A percentile compares a stretch with the other conserved stretches of the same genome.
These are phyloP conservation scores for Cladophialophora yegresii DNA, from an alignment of 2,329 filamentous ascomycete genomes.

Conservation along the genomic window DNA sequence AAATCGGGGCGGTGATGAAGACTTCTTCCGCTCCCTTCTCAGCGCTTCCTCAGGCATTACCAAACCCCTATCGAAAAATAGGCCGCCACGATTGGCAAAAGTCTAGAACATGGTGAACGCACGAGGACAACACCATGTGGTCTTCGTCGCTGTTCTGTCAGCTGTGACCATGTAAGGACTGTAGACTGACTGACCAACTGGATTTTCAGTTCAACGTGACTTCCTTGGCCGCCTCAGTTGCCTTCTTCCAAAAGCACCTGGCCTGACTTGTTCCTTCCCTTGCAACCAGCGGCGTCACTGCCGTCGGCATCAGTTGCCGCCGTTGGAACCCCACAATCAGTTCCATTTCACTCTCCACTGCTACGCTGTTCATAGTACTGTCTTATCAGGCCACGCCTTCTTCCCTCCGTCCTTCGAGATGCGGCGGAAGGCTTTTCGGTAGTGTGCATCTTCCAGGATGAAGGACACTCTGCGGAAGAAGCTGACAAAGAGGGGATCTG, in stretches of 20 bases:
- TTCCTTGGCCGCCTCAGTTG: background rate
- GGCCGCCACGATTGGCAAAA: constrained; percentile 1
- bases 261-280: background rate
- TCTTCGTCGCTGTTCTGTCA: background rate
- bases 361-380: background rate
- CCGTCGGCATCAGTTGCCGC: constrained; percentile 15
- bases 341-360: background rate
- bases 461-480: constrained; percentile 32
- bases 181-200: background rate
- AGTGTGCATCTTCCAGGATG: constrained; percentile 16
- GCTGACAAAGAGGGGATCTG: constrained; percentile 16
- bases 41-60: constrained; percentile 4
- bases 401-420: background rate
- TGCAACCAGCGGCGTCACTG: background rate
- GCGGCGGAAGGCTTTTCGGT: background rate
- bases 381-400: background rate
- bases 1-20: background rate
- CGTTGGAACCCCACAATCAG: constrained; percentile 11
- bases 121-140: background rate
- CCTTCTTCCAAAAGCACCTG: background rate
- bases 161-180: constrained; percentile 2
- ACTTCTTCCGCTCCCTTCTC: constrained; percentile 4
- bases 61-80: background rate
- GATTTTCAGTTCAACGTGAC: background rate
- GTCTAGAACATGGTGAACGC: background rate